Evolutionary conservation across 1,284 basidiomycete species (phyloP), one percentile per base, ranked within the genome.

Genomic region (Puccinia horiana): DNA sequence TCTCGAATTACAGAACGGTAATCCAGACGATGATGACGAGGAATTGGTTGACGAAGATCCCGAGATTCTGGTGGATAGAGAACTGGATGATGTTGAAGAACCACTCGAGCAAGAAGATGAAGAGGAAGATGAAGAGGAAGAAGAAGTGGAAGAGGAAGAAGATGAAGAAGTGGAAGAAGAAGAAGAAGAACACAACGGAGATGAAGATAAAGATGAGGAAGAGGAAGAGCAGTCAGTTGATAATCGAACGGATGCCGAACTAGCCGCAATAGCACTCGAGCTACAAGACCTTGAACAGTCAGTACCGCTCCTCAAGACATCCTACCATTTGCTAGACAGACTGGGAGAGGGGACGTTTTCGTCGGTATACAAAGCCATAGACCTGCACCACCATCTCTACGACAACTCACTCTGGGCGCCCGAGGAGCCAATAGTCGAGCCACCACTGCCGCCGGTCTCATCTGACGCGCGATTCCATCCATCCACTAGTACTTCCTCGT

Each of bases 291-390:
- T 91, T 29, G 86, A 88, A 67, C 83, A 85, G 29, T 85, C 90
- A 20, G 91, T 96, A 1, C 92, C 92, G 0, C 87, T 89, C 14
- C 89, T 95, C 61, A 86, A 88, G 4, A 87, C 89, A n/a, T 89
- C 93, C 84, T 99, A 97, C 89, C 90, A 90, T 82, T 89, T 98
- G 35, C 88, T 98, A 37, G 96, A 98, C 88, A 91, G 95, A 8
- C 90, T 99, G 0, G 96, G 96, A 20, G 98, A 96, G 83, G 91
- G 90, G 89, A 99, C 96, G 1, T 99, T 99, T 88, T 98, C 96
- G 0, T 96, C 95, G 12, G 96, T 99, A 14, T 99, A 98, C 90
- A 98, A 99, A 86, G 96, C 96, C 0, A 88, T 96, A 84, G 96
- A 99, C 87, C 86, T 93, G 52, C 91, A 93, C 86, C 91, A 93